Evolutionary conservation across 176 grass and related monocot species (phyloP), one percentile per base, ranked within the genome.

Genomic region (Dactylis glomerata): DNA sequence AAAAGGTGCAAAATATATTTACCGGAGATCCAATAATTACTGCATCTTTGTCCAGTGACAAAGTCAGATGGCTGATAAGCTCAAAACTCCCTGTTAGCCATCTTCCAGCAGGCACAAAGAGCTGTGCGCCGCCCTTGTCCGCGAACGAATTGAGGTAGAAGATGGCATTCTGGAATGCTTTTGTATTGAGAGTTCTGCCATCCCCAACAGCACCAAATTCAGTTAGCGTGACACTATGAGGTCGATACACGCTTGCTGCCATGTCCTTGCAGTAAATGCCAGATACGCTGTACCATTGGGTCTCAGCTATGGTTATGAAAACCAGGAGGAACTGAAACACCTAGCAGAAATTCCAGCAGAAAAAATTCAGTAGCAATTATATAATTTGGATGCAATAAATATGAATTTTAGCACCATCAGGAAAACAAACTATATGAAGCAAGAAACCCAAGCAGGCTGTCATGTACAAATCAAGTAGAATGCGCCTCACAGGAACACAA

Each of bases 141-240:
- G 96, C 91, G 47, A 99, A 99, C 22, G 96, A 99, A 86, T 96
- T 92, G 72, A 99, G 96, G 77, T 99, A 99, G 77, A 96, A 99
- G 36, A 99, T 95, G 6, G 96, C 96, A 82, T 99, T 99, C 85
- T 94, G 93, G 80, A 99, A 99, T 73, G 96, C 93, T 74, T 99
- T 99, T 52, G 96, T 96, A 75, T 99, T 99, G 28, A 94, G 80
- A 12, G 96, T 96, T 33, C 87, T 86, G 58, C 96, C 96, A 77
- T 99, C 91, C 6, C 96, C 93, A n/a, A 99, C 88, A 44, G 96
- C 93, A 5, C 91, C 96, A 83, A 99, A 99, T 68, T 99, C 96
- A 1, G 96, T 99, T 62, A 99, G 88, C 0, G 85, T 96, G 83
- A 99, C 96, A 66, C 96, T 99, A 62, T 99, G 96, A 0, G 96